Evolutionary conservation across 352 stramenopile genomes (phyloP), one percentile per base, ranked within the genome.

Genomic region (Aphanomyces astaci): DNA sequence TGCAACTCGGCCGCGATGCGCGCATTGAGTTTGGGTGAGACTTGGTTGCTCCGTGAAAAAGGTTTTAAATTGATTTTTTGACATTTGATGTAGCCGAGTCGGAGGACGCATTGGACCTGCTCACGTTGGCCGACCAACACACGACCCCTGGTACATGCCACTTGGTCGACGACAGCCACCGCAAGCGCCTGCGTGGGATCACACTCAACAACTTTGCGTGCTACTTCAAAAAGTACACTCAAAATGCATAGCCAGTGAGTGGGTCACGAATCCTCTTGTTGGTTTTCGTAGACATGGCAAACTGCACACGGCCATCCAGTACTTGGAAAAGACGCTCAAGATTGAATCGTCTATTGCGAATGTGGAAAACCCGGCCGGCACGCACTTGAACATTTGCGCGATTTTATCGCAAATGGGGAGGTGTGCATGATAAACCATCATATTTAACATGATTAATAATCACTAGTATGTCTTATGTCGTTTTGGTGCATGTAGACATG

Each of bases 131-230:
- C 25, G 81, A 87, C 71, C 78, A 87, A 49, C 77, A 87, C 64
- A 87, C 81, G 15, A 36, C 52, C 11, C 48, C 48, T 13, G 48
- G 48, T 10, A 55, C 48, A 28, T 55, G 19, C 10, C 48, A 55
- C 28, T 28, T 55, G 19, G 48, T 7, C 0, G 7, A 32, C 24
- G 52, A 60, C 52, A 30, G 15, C 3, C 27, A 32, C 15, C 52
- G 52, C n/a, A 60, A 60, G 3, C 71, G 66, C 10, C 74, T 89
- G 5, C 78, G 78, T 9, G 71, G 85, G 17, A 66, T 86, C 33
- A 80, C 73, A 11, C 76, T 89, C 70, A 89, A 89, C 64, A 89
- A 89, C 69, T 73, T 89, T 22, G 78, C 81, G 11, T 89, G 81
- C 49, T 84, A 78, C 65, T 65, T 80, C 52, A 82, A 81, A 43